Evolutionary conservation across 345 rosid species (phyloP).

Genomic region (Streptanthus diversifolius): DNA sequence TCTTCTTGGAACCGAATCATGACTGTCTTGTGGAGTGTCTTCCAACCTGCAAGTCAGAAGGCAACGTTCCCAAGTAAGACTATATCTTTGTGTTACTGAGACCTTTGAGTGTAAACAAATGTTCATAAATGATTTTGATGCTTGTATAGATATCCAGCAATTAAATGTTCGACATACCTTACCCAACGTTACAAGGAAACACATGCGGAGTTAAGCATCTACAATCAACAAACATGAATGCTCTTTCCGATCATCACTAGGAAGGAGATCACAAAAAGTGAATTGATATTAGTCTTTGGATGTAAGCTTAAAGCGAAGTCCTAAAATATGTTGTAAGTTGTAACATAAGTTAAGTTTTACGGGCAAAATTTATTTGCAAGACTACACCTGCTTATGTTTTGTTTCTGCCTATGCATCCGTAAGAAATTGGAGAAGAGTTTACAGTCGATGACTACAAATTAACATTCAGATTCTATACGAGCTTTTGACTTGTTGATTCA

Average conservation of each 20-base stretch:
- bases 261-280: neutral
- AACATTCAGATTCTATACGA: neutral
- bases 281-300: neutral
- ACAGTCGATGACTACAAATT: neutral
- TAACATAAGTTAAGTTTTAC: slow-evolving; percentile 5
- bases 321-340: neutral
- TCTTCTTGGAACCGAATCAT: slow-evolving; percentile 76
- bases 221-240: slow-evolving; percentile 38
- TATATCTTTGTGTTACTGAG: neutral
- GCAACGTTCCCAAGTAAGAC: slow-evolving; percentile 74
- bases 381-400: neutral
- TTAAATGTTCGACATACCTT: slow-evolving; percentile 61
- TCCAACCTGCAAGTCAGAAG: slow-evolving; percentile 80
- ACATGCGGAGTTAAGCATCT: slow-evolving; percentile 54
- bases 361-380: neutral
- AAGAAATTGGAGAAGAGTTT: neutral
- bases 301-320: slow-evolving; percentile 3
- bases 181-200: slow-evolving; percentile 69
- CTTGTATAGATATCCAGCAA: slow-evolving; percentile 56
- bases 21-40: slow-evolving; percentile 90
- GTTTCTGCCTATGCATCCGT: neutral
- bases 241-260: neutral
- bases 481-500: neutral
- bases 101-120: neutral
- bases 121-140: neutral